Evolutionary conservation across 2,329 filamentous ascomycete species (phyloP), one percentile per base, ranked within the genome.

Genomic region (Neophaeococcomyces mojaviensis): DNA sequence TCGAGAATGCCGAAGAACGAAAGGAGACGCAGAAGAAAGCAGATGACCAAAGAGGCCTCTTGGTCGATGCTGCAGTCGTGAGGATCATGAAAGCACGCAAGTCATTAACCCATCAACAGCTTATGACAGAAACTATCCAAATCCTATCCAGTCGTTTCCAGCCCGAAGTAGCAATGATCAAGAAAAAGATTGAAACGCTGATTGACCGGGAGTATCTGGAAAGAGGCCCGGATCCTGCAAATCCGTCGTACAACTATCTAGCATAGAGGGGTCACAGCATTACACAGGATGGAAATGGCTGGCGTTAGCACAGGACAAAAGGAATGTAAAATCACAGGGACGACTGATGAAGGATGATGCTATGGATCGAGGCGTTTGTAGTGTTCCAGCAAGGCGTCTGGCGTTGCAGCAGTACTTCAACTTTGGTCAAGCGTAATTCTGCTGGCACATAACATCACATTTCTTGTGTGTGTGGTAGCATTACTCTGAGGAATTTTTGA

Each of bases 1-100:
- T 94, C 1, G 90, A 97, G 66, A 87, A 79, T 43, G 71, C 76
- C 43, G 69, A 72, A 26, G 79, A 82, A 63, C 70, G 79, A 35
- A 64, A 64, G 35, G 67, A 70, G 39, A 73, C 71, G 0, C 68
- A 74, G 54, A 68, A 68, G 57, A 69, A 68, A 70, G 78, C 53
- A 55, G 67, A 68, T 31, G 69, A 74, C 12, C 70, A 72, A 49
- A 64, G 72, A 34, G 67, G 63, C 7, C 67, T 66, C n/a, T 66
- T 63, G 28, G 73, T 76, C 36, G 72, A 76, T 49, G 72, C 72
- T 24, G 72, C 72, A 13, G 59, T 76, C 47, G 72, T 76, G 15
- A 64, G 72, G 9, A 74, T 72, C 46, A 76, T 76, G 72, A 76
- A 76, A 68, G 72, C 61, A 63, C 69, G 72, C 38, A 76, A 74